Evolutionary conservation across 352 stramenopile species (phyloP).

Genomic region (Peronospora tabacina): DNA sequence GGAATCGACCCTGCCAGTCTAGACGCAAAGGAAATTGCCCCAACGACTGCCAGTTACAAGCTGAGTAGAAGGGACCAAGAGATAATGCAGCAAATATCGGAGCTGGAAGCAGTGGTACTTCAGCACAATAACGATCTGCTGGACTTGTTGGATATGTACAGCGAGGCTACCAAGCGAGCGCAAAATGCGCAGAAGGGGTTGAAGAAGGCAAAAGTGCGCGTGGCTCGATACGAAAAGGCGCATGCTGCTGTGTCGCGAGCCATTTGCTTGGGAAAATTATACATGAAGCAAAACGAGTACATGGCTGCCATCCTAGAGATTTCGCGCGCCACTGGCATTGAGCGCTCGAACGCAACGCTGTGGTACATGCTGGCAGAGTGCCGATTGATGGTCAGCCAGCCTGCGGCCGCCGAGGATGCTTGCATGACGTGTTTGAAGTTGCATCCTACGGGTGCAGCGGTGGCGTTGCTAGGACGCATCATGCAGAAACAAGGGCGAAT

Average conservation of each 20-base stretch:
- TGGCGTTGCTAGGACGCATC: constrained; percentile 45
- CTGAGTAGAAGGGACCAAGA: constrained; percentile 28
- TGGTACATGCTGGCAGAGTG: constrained; percentile 56
- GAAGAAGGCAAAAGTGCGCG: constrained; percentile 32
- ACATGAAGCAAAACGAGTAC: constrained; percentile 49
- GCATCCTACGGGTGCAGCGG: constrained; percentile 28
- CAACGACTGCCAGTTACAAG: constrained; percentile 26
- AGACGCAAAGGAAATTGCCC: constrained; percentile 16
- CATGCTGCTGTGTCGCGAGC: constrained; percentile 37
- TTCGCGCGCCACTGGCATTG: constrained; percentile 35
- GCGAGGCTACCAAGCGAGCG: constrained; percentile 29
- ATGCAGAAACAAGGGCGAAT: constrained; percentile 41
- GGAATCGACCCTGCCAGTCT: constrained; percentile 26
- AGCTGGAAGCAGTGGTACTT: constrained; percentile 38
- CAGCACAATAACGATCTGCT: constrained; percentile 43
- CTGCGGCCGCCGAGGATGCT: constrained; percentile 43
- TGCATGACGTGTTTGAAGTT: constrained; percentile 47
- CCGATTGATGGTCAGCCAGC: constrained; percentile 39
- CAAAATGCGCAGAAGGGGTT: constrained; percentile 27
- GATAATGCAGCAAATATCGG: constrained; percentile 38
- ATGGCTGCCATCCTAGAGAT: constrained; percentile 57
- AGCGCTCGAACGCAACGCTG: constrained; percentile 40
- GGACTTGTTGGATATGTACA: constrained; percentile 36
- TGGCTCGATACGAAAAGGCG: constrained; percentile 42
- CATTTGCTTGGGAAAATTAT: constrained; percentile 28